Conservation (phyloP, 495 filamentous ascomycete species). For the Talaromyces stipitatus region DNA sequence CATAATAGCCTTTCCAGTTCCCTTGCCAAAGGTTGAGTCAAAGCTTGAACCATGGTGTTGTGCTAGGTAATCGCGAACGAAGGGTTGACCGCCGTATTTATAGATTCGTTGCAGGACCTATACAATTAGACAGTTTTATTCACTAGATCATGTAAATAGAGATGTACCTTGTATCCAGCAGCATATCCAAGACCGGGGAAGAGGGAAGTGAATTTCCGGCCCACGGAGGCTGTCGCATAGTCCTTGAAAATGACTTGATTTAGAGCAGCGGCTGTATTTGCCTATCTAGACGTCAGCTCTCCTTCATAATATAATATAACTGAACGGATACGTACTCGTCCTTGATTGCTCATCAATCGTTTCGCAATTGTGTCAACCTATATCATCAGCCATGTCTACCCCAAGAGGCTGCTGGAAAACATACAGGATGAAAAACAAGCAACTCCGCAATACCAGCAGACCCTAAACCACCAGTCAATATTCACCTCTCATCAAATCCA, state of each 20-base stretch:
- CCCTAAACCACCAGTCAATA: slow-evolving; percentile 44
- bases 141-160: not conserved
- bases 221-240: slow-evolving; percentile 60
- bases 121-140: not conserved
- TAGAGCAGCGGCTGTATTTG: slow-evolving; percentile 52
- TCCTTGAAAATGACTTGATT: slow-evolving; percentile 94
- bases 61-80: slow-evolving; percentile 85
- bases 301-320: too few species aligned
- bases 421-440: slow-evolving; percentile 91
- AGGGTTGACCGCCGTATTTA: slow-evolving; percentile 98
- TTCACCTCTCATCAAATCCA: not conserved
- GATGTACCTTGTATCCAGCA: slow-evolving; percentile 85
- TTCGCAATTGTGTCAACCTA: slow-evolving; percentile 98
- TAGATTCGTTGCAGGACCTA: slow-evolving; percentile 90
- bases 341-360: slow-evolving; percentile 97
- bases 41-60: slow-evolving; percentile 73
- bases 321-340: slow-evolving; percentile 61
- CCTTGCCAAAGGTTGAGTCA: slow-evolving; percentile 84
- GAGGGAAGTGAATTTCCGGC: slow-evolving; percentile 82
- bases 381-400: not conserved
- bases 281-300: slow-evolving; percentile 30
- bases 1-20: slow-evolving; percentile 97
- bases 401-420: slow-evolving; percentile 15
- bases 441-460: slow-evolving; percentile 94
- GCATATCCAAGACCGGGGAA: slow-evolving; percentile 97